phyloP scores from a whole-genome alignment of 2,329 filamentous ascomycete genomes.

The Penicillium occitanis region DNA sequence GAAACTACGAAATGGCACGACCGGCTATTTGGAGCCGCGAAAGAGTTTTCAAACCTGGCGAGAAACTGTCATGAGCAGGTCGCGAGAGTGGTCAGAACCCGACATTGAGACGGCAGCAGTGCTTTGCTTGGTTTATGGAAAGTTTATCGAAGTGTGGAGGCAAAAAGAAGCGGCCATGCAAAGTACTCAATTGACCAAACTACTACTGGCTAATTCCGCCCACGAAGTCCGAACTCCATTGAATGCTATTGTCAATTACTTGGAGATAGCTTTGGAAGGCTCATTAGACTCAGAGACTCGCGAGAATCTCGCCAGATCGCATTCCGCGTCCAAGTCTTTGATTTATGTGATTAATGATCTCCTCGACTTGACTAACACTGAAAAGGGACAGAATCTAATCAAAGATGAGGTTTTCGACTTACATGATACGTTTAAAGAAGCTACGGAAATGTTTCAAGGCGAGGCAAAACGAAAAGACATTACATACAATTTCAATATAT shows the following conservation, averaged over 20 bases:
- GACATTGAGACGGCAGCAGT: slow-evolving; percentile 87
- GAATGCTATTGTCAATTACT: slow-evolving; percentile 92
- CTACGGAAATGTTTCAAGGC: slow-evolving; percentile 68
- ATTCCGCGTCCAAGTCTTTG: slow-evolving; percentile 87
- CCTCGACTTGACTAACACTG: slow-evolving; percentile 82
- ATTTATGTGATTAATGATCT: slow-evolving; percentile 95
- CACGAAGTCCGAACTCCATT: slow-evolving; percentile 88
- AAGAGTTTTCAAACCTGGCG: slow-evolving; percentile 78
- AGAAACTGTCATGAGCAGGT: slow-evolving; percentile 77
- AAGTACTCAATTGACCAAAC: slow-evolving; percentile 73
- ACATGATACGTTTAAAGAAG: slow-evolving; percentile 68
- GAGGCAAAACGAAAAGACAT: slow-evolving; percentile 77
- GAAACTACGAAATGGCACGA: slow-evolving; percentile 67
- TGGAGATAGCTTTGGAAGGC: slow-evolving; percentile 86
- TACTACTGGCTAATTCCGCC: slow-evolving; percentile 82
- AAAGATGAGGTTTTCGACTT: slow-evolving; percentile 81
- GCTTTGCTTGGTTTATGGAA: slow-evolving; percentile 81
- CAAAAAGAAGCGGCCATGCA: slow-evolving; percentile 84
- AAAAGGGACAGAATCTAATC: slow-evolving; percentile 74
- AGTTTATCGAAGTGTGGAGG: slow-evolving; percentile 89
- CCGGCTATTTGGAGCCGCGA: slow-evolving; percentile 70
- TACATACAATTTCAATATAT: slow-evolving; percentile 64
- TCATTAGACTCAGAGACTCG: slow-evolving; percentile 75
- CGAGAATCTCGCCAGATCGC: slow-evolving; percentile 78
- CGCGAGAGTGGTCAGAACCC: slow-evolving; percentile 83